Evolutionary conservation across 768 basidiomycete species (phyloP).

Genomic region (Phylloporus sp.): DNA sequence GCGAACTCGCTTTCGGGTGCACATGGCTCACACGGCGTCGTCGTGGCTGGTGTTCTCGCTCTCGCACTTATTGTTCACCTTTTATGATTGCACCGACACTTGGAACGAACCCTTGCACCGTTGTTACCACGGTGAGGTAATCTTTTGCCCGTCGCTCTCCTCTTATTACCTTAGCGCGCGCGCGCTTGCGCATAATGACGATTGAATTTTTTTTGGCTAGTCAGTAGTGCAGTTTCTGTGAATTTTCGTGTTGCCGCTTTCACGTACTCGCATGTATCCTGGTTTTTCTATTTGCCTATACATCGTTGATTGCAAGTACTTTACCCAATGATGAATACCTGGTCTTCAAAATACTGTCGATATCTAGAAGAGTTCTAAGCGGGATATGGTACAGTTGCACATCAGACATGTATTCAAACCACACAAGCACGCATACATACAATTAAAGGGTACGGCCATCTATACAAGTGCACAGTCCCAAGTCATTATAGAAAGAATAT

Average conservation of each 20-base stretch:
- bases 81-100: conserved; percentile 12
- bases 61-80: conserved; percentile 15
- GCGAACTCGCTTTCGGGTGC: conserved; percentile 9
- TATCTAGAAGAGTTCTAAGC: no score
- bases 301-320: not conserved
- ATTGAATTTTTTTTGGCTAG: not conserved
- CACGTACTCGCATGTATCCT: not conserved
- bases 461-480: conserved; percentile 20
- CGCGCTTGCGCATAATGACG: not conserved
- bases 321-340: not conserved
- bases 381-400: not conserved
- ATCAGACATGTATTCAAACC: conserved; percentile 1
- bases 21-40: conserved; percentile 9
- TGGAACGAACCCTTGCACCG: not conserved
- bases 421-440: conserved; percentile 22
- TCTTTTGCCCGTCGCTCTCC: not conserved
- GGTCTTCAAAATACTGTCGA: no score
- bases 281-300: not conserved
- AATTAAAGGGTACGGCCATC: conserved; percentile 15
- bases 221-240: conserved; percentile 1
- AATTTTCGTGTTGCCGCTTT: not conserved
- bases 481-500: conserved; percentile 29
- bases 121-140: not conserved
- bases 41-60: conserved; percentile 12
- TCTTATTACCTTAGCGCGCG: not conserved